These are phyloP conservation scores for Apostasia shenzhenica DNA, from an alignment of 106 monocot species.

Conservation along the genomic window DNA sequence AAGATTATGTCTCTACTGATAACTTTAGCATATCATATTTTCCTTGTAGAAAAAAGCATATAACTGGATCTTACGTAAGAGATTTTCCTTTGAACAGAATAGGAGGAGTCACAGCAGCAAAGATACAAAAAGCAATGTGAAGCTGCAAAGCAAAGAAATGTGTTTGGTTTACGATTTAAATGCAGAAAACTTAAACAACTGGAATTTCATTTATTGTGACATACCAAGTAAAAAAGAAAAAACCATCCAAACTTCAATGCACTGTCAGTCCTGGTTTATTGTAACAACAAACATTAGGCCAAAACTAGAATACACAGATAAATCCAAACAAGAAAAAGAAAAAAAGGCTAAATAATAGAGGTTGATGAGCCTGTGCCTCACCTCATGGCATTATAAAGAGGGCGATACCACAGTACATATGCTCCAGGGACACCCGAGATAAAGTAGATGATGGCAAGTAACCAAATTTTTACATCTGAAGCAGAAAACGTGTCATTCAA, in stretches of 20 bases:
- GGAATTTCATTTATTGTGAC: not conserved
- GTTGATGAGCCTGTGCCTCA: conserved; percentile 3
- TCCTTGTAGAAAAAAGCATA: not conserved
- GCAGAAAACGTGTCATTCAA: not conserved
- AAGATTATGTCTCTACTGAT: too few relatives aligned
- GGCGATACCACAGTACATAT: conserved; percentile 91
- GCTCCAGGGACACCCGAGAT: conserved; percentile 86
- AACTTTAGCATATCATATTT: too few relatives aligned
- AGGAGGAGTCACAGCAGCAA: conserved; percentile 73
- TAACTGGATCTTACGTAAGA: conserved; percentile 52
- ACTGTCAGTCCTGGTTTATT: conserved; percentile 83
- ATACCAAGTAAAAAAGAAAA: conserved; percentile 82
- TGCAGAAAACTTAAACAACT: not conserved
- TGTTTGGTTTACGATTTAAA: not conserved
- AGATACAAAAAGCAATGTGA: conserved; percentile 66
- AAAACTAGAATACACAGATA: not conserved
- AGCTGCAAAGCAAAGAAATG: conserved; percentile 26
- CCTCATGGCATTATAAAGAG: conserved; percentile 95
- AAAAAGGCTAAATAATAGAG: not conserved
- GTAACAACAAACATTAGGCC: not conserved
- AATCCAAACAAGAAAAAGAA: not conserved
- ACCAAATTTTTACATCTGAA: conserved; percentile 80
- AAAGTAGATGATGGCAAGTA: conserved; percentile 88
- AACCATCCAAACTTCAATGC: conserved; percentile 98
- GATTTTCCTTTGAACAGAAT: conserved; percentile 85